Base-by-base conservation (phyloP, 192 early-diverging fungal species). In the Podila verticillata region DNA sequence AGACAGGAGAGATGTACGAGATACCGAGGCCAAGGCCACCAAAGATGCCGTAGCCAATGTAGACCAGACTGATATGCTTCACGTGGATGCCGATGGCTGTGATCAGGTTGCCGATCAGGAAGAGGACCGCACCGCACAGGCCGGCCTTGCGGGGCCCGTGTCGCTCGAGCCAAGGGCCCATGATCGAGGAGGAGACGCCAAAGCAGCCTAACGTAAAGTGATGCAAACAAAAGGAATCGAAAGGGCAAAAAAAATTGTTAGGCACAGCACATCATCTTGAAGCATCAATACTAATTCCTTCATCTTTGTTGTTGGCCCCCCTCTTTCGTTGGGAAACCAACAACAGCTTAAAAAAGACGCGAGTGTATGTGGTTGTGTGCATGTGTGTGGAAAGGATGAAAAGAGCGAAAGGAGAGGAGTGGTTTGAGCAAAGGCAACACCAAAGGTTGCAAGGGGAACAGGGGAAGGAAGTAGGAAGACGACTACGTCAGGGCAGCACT, bases 11-110 rank as follows among this genome's bases (percentile, higher is more conserved):
- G n/a, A 92, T 87, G 51, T 91, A 92, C 24, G 85, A 86, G 28
- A 92, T 83, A 2, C 91, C 91, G 19, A 92, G 83, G 1, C 91
- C 89, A 15, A 85, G 72, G 24, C 89, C 89, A 3, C 86, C 89
- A 74, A 92, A 73, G 70, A 92, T 78, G 28, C 91, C 89, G 61
- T 90, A 92, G 60, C 91, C 87, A 78, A 90, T 70, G 66, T 90
- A 92, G 57, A 91, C 74, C 17, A 92, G 71, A 59, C 86, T 84
- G 13, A 92, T 85, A 62, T 85, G 86, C 47, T 84, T 68, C 51
- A 88, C 74, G 24, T 85, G 56, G 31, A 89, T 60, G 20, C 86
- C 91, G 31, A 90, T 31, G 13, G 89, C 89, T 4, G 91, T 70
- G 35, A 86, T 83, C 47, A 92, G 60, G 70, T 92, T 85, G 7